A percentile compares a stretch with the other conserved stretches of the same genome.
These are phyloP conservation scores for Apophysomyces trapeziformis DNA, from an alignment of 371 early-diverging fungal species.

Conservation along the genomic window DNA sequence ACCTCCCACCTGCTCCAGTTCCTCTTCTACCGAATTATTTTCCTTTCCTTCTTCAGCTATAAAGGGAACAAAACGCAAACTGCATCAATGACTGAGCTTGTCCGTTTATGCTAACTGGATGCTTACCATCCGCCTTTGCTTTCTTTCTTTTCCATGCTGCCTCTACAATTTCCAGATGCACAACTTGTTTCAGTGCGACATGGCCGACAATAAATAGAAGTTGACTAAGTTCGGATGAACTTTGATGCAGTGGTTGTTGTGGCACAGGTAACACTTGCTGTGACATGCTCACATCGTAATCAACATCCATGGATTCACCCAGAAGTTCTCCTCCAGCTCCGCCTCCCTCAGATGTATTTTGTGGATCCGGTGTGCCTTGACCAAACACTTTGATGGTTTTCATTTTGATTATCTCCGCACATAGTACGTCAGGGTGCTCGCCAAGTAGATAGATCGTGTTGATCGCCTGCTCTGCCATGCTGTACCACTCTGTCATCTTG, in stretches of 20 bases:
- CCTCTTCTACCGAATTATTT: conserved; percentile 61
- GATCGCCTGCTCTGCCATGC: conserved; percentile 90
- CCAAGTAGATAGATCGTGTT: conserved; percentile 87
- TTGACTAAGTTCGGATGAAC: conserved; percentile 78
- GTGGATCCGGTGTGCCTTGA: conserved; percentile 16
- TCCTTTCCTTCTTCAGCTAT: conserved; percentile 19
- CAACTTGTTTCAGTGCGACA: conserved; percentile 93
- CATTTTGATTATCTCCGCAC: conserved; percentile 71
- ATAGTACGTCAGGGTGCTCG: conserved; percentile 87
- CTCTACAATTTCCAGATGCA: conserved; percentile 91
- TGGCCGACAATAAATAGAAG: conserved; percentile 93
- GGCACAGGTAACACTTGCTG: conserved; percentile 29
- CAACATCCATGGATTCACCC: conserved; percentile 30
- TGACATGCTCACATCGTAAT: conserved; percentile 39
- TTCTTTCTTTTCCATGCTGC: conserved; percentile 83
- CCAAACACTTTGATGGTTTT: conserved; percentile 64
- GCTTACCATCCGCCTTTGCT: conserved; percentile 34
- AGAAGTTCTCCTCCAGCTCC: neutral
- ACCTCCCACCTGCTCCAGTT: conserved; percentile 90
- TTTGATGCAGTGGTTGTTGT: conserved; percentile 44
- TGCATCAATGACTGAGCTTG: too few species aligned
- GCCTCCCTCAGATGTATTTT: conserved; percentile 14
- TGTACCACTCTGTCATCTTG: conserved; percentile 72
- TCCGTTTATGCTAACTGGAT: too few species aligned
- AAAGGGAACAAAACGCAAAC: neutral